A percentile compares a stretch with the other conserved stretches of the same genome.
phyloP scores from a whole-genome alignment of 1,139 yeast species.

The Debaryomyces coudertii region DNA sequence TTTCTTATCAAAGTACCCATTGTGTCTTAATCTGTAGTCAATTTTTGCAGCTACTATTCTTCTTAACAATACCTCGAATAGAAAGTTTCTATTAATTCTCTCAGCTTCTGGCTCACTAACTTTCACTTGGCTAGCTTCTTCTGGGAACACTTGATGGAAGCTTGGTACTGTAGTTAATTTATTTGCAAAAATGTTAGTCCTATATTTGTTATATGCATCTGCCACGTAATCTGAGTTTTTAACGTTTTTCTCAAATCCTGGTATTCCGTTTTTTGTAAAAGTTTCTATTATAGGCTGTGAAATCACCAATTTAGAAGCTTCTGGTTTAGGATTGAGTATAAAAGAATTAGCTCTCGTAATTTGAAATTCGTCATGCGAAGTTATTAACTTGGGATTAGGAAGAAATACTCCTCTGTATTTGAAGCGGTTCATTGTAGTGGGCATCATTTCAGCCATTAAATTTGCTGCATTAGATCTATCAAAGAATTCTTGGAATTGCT shows the following conservation, averaged over 20 bases:
- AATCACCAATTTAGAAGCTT: constrained; percentile 11
- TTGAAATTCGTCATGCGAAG: background rate
- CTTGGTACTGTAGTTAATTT: constrained; percentile 26
- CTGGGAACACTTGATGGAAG: constrained; percentile 36
- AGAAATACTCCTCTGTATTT: constrained; percentile 22
- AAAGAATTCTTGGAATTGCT: constrained; percentile 33
- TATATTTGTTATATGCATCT: constrained; percentile 27
- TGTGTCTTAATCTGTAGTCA: constrained; percentile 35
- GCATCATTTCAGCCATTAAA: constrained; percentile 33
- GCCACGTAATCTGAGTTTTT: constrained; percentile 18
- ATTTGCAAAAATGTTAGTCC: constrained; percentile 31
- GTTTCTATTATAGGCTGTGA: constrained; percentile 24
- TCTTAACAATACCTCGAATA: constrained; percentile 42
- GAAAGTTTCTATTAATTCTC: constrained; percentile 33
- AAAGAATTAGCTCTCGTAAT: constrained; percentile 2
- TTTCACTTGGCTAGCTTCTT: constrained; percentile 28
- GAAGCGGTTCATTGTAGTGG: constrained; percentile 31
- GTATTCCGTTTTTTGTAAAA: constrained; percentile 16
- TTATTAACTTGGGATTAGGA: constrained; percentile 5
- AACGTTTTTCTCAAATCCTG: constrained; percentile 15
- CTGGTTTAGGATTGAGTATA: background rate
- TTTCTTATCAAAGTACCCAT: constrained; percentile 14
- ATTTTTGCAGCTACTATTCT: constrained; percentile 50
- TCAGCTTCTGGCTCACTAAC: constrained; percentile 30
- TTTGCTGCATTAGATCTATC: constrained; percentile 25